Conservation (phyloP, 1,284 basidiomycete genomes). For the Heterobasidion parviporum region DNA sequence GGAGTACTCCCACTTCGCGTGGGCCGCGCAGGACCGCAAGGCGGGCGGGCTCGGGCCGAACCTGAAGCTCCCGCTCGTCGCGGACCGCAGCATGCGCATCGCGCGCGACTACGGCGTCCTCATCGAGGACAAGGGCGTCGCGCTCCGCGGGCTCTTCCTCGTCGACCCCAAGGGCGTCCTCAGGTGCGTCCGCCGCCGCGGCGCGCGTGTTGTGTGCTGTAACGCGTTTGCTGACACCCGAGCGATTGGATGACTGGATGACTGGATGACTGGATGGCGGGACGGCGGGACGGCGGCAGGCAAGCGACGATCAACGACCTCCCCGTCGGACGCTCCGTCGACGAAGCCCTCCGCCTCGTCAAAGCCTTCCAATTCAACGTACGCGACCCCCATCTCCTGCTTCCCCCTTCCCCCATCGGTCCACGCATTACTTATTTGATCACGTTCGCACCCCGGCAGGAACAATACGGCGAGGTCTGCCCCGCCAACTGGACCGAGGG, state of each 20-base stretch:
- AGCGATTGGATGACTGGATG: neutral
- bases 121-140: slow-evolving; percentile 78
- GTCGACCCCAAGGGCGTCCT: slow-evolving; percentile 84
- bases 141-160: slow-evolving; percentile 82
- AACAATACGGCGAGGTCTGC: slow-evolving; percentile 85
- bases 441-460: slow-evolving; percentile 30
- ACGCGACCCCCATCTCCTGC: slow-evolving; percentile 16
- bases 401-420: neutral
- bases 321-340: slow-evolving; percentile 85
- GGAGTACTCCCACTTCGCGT: slow-evolving; percentile 82
- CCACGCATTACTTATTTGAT: neutral
- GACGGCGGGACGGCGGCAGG: slow-evolving; percentile 15
- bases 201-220: slow-evolving; percentile 1
- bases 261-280: neutral
- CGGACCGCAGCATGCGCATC: slow-evolving; percentile 64
- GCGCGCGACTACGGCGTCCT: slow-evolving; percentile 78
- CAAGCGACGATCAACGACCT: slow-evolving; percentile 87
- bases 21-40: slow-evolving; percentile 73
- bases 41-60: slow-evolving; percentile 84
- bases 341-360: slow-evolving; percentile 82
- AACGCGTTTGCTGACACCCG: neutral
- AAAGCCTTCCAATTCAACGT: slow-evolving; percentile 89
- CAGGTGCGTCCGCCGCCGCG: slow-evolving; percentile 12
- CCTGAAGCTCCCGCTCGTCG: slow-evolving; percentile 72
- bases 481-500: slow-evolving; percentile 82